A percentile compares a stretch with the other conserved stretches of the same genome.
Conservation (phyloP, 495 filamentous ascomycete genomes). For the Neurospora terricola region DNA sequence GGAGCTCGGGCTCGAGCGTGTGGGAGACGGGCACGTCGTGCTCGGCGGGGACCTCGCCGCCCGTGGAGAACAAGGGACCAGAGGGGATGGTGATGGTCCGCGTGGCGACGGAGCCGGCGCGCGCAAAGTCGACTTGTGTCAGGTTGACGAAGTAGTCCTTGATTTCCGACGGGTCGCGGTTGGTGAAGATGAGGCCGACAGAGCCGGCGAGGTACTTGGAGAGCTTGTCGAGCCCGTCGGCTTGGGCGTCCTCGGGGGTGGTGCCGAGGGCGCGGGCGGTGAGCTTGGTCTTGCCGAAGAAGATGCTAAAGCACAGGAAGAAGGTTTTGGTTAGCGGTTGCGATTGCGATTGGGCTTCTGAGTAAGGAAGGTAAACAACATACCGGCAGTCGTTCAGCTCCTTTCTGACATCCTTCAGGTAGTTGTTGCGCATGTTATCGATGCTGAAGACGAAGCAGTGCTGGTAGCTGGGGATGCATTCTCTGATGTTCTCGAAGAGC, state of each 20-base stretch:
- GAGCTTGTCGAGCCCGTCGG: slow-evolving; percentile 60
- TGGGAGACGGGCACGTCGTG: slow-evolving; percentile 81
- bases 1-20: slow-evolving; percentile 75
- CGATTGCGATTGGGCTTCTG: too few relatives aligned
- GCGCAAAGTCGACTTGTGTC: slow-evolving; percentile 70
- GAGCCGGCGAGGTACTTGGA: slow-evolving; percentile 63
- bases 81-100: slow-evolving; percentile 68
- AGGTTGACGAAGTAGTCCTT: slow-evolving; percentile 57
- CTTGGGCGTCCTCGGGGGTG: slow-evolving; percentile 63
- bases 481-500: slow-evolving; percentile 79
- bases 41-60: slow-evolving; percentile 62
- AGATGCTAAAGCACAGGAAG: slow-evolving; percentile 46
- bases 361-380: slow-evolving; percentile 3
- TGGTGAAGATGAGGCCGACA: slow-evolving; percentile 86
- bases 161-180: slow-evolving; percentile 53
- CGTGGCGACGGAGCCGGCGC: slow-evolving; percentile 67
- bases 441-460: slow-evolving; percentile 88
- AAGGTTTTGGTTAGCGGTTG: too few relatives aligned
- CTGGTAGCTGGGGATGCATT: slow-evolving; percentile 75
- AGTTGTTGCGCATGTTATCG: slow-evolving; percentile 98
- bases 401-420: slow-evolving; percentile 82
- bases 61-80: slow-evolving; percentile 66
- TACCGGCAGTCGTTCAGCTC: slow-evolving; percentile 81
- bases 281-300: slow-evolving; percentile 98
- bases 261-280: slow-evolving; percentile 86